Base-by-base conservation (phyloP, 140 eudicot genomes). In the Senecio squalidus region DNA sequence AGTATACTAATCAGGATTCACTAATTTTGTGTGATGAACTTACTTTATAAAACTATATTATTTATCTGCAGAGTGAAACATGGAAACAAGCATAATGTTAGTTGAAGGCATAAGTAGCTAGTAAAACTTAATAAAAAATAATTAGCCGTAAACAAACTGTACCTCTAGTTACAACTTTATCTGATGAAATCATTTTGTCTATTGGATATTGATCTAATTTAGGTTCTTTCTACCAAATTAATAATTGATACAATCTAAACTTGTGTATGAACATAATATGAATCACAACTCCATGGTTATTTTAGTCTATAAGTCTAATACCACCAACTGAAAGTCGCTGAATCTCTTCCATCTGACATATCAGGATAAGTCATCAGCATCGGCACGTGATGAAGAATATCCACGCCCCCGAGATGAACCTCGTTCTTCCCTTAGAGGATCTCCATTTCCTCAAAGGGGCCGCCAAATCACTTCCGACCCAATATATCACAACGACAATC, bases 351-450 rank as follows among this genome's bases (percentile, higher is more conserved):
- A 56, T 74, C 47, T 62, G 24, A 49, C 31, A 36, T 68, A 75
- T 36, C 88, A 86, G 97, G 97, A 90, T 14, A 90, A 90, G 58
- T 74, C 94, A 54, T 55, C 74, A 73, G 28, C 73, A 13, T 25
- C 86, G 4, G 38, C 76, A 67, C 80, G 66, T 9, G 85, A 74
- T 31, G 86, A 74, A 9, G 84, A 69, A 45, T 76, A 82, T 75
- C 27, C 62, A 24, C 89, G 60, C 17, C 68, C 76, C 3, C 76
- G 95, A 58, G 97, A 85, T 29, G 84, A 77, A 49, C 77, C 71
- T 4, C 82, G 78, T 10, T 55, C 93, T 39, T 54, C 51, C 33
- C 41, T 17, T 27, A 82, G 92, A 75, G 76, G 67, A 29, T 69
- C 92, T 25, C 74, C 78, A 24, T 78, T 66, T 55, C 67, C 84